Evolutionary conservation across 257 asterid species (phyloP).

Genomic region (Nicotiana paniculata): DNA sequence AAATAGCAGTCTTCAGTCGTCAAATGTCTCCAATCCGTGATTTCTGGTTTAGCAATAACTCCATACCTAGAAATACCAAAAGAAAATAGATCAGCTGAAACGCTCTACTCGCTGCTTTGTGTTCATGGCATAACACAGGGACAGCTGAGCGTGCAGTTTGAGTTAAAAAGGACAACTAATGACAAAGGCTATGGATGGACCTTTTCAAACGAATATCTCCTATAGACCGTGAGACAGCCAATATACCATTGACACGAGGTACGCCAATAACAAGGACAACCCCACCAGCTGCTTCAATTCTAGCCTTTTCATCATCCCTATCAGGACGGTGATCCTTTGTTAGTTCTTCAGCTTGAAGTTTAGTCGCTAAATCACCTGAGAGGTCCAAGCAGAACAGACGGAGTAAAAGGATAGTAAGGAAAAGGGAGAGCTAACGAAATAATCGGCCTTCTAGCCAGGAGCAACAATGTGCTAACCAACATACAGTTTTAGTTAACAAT

Average conservation of each 20-base stretch:
- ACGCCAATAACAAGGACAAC: slow-evolving; percentile 28
- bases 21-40: slow-evolving; percentile 45
- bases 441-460: neutral
- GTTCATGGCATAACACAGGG: neutral
- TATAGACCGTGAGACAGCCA: slow-evolving; percentile 71
- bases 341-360: slow-evolving; percentile 42
- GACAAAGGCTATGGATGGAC: slow-evolving; percentile 11
- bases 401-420: neutral
- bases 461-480: neutral
- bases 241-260: slow-evolving; percentile 69
- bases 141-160: neutral
- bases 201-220: slow-evolving; percentile 59
- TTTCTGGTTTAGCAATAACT: slow-evolving; percentile 62
- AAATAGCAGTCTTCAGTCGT: slow-evolving; percentile 29
- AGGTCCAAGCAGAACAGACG: neutral
- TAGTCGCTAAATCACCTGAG: slow-evolving; percentile 19
- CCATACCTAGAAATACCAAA: slow-evolving; percentile 39
- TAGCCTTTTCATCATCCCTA: slow-evolving; percentile 64
- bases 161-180: neutral
- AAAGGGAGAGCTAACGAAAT: neutral
- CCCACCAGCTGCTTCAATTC: slow-evolving; percentile 46
- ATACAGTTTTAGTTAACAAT: neutral
- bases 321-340: slow-evolving; percentile 68
- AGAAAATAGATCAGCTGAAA: neutral
- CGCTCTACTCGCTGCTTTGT: neutral